A percentile compares a stretch with the other conserved stretches of the same genome.
phyloP scores from a whole-genome alignment of 345 rosid species.

The Chamaenerion angustifolium region DNA sequence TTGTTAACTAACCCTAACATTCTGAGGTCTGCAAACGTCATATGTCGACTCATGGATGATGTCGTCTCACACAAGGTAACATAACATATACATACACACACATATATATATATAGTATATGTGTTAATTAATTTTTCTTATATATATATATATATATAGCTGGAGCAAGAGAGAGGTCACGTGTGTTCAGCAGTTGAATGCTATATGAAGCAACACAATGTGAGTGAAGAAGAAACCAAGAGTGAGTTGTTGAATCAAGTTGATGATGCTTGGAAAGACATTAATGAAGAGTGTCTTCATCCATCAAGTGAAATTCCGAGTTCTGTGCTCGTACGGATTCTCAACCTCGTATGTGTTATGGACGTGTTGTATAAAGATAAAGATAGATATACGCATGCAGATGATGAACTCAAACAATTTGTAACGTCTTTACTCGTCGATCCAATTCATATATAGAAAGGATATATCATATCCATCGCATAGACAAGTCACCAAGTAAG shows the following conservation, averaged over 20 bases:
- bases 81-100: not conserved
- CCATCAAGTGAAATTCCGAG: conserved; percentile 4
- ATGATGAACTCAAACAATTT: conserved; percentile 3
- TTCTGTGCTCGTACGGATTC: conserved; percentile 7
- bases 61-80: conserved; percentile 11
- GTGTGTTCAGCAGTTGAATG: conserved; percentile 18
- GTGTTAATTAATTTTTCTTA: no score
- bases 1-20: conserved; percentile 5
- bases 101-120: not conserved
- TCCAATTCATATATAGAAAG: conserved; percentile 3
- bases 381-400: conserved; percentile 12
- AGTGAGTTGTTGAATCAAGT: conserved; percentile 6
- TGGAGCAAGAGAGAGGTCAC: conserved; percentile 12
- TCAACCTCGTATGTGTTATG: conserved; percentile 9
- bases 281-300: conserved; percentile 15
- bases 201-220: conserved; percentile 17
- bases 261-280: conserved; percentile 20
- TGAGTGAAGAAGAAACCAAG: conserved; percentile 9
- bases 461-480: no score
- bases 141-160: no score
- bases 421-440: conserved; percentile 10
- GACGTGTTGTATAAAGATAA: conserved; percentile 13
- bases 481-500: no score
- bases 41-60: conserved; percentile 16
- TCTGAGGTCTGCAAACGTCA: not conserved